A percentile compares a stretch with the other conserved stretches of the same genome.
Conservation (phyloP, 2,329 filamentous ascomycete species). For the Colletotrichum sp. region DNA sequence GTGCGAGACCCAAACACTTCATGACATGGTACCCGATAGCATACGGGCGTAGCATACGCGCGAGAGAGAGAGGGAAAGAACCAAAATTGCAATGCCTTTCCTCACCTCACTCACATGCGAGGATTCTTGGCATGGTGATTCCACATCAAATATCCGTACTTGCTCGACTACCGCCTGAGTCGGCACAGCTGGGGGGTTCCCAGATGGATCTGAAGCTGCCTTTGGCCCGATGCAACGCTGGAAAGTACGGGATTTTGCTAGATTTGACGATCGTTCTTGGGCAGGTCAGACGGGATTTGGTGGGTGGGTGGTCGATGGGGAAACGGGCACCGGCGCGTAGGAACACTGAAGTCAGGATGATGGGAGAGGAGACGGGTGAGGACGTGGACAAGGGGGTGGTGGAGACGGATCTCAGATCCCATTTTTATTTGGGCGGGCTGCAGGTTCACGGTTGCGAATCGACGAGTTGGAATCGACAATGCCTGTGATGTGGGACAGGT, state of each 20-base stretch:
- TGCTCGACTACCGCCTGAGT: not conserved
- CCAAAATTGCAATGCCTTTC: not conserved
- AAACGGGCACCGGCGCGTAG: not conserved
- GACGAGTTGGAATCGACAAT: not conserved
- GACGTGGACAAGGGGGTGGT: not conserved
- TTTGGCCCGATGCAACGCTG: not conserved
- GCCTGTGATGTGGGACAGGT: not conserved
- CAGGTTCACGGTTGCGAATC: not conserved
- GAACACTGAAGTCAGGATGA: not conserved
- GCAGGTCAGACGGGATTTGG: not conserved
- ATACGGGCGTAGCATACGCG: not conserved
- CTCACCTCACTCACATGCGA: not conserved
- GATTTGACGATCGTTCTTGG: slow-evolving; percentile 3
- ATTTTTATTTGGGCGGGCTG: not conserved
- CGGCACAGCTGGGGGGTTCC: not conserved
- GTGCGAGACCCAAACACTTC: not conserved
- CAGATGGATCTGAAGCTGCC: not conserved
- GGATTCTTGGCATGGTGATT: slow-evolving; percentile 1
- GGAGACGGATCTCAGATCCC: slow-evolving; percentile 10
- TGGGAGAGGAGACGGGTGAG: not conserved
- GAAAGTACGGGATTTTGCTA: not conserved
- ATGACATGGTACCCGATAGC: not conserved
- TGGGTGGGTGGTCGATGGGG: not conserved
- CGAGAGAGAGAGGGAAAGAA: not conserved
- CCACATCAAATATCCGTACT: slow-evolving; percentile 5